Percentiles rank a stretch among this genome's conserved stretches.
phyloP scores from a whole-genome alignment of 345 rosid genomes.

The Arabidopsis suecica region DNA sequence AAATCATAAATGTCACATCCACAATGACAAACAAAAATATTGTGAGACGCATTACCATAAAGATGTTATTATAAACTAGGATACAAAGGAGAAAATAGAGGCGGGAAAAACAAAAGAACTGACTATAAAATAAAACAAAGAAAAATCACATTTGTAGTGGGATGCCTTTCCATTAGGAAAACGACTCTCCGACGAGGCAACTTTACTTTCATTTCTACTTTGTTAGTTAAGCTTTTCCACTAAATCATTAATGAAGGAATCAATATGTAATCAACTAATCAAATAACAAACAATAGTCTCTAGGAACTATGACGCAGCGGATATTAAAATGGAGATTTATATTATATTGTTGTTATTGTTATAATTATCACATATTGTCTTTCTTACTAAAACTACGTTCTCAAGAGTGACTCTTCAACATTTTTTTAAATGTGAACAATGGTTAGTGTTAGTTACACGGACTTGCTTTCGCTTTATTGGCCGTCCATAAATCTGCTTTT shows the following conservation, averaged over 20 bases:
- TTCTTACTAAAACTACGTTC: background rate
- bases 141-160: background rate
- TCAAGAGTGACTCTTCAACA: background rate
- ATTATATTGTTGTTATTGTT: too few relatives aligned
- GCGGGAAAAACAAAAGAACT: background rate
- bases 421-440: conserved; percentile 6
- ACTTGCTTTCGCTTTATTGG: background rate
- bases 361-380: too few relatives aligned
- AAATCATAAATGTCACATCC: conserved; percentile 12
- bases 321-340: background rate
- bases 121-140: too few relatives aligned
- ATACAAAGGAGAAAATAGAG: background rate
- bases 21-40: background rate
- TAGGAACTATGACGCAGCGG: background rate
- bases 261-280: conserved; percentile 6
- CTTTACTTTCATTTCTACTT: conserved; percentile 32
- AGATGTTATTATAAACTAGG: background rate
- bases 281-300: conserved; percentile 4
- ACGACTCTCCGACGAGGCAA: conserved; percentile 17
- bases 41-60: conserved; percentile 24
- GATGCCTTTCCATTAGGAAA: conserved; percentile 16
- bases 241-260: background rate
- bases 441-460: conserved; percentile 13
- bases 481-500: conserved; percentile 11
- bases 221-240: conserved; percentile 28